phyloP scores from a whole-genome alignment of 2,329 filamentous ascomycete species.

The Hymenotorrendiella dingleyae region DNA sequence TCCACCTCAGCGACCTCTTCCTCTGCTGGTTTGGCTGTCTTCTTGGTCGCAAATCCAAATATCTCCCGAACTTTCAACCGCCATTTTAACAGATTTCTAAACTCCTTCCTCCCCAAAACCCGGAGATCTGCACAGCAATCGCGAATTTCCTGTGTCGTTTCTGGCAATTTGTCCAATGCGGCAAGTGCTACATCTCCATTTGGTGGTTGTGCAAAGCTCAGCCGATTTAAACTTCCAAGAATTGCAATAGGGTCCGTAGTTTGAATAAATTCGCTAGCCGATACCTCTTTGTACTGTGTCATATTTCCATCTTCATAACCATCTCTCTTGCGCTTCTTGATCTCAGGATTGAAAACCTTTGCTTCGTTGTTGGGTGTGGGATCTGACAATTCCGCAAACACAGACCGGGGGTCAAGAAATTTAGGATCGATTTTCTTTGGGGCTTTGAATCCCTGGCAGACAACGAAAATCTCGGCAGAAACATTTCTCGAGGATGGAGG shows the following conservation, averaged over 20 bases:
- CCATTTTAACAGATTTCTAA: constrained; percentile 86
- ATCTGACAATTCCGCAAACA: constrained; percentile 87
- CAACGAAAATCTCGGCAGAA: constrained; percentile 97
- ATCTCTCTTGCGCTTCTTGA: constrained; percentile 95
- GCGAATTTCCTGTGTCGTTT: constrained; percentile 79
- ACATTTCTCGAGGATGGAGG: constrained; percentile 93
- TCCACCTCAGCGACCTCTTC: constrained; percentile 77
- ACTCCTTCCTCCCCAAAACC: constrained; percentile 88
- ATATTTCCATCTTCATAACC: constrained; percentile 97
- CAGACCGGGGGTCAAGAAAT: constrained; percentile 81
- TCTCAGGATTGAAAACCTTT: constrained; percentile 94
- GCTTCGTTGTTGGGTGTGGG: constrained; percentile 91
- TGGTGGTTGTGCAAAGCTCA: constrained; percentile 74
- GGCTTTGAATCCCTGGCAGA: constrained; percentile 91
- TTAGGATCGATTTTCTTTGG: constrained; percentile 89
- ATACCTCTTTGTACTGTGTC: constrained; percentile 82
- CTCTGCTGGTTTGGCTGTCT: constrained; percentile 37
- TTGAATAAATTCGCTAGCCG: constrained; percentile 90
- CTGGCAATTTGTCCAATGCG: constrained; percentile 76
- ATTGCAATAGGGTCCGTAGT: constrained; percentile 90
- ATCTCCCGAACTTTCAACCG: constrained; percentile 81
- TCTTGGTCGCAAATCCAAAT: constrained; percentile 77
- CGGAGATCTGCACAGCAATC: constrained; percentile 77
- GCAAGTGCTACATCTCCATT: constrained; percentile 83
- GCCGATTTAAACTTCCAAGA: constrained; percentile 75